phyloP scores from a whole-genome alignment of 352 stramenopile genomes.

The Globisporangium paddicum region DNA sequence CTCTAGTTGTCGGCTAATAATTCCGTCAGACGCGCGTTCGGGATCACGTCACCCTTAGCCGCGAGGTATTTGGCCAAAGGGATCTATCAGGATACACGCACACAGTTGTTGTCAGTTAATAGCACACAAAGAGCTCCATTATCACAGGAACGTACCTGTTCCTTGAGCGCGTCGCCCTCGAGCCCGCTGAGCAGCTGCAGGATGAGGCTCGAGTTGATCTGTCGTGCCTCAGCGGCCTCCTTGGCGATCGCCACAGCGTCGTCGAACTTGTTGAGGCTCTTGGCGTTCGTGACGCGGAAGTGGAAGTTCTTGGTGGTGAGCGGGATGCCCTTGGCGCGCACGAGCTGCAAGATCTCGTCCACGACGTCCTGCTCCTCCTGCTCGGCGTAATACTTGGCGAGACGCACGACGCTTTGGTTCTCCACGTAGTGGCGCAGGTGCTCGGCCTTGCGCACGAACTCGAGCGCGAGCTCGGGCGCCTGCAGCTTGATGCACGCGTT shows the following conservation, averaged over 20 bases:
- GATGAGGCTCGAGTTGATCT: constrained; percentile 82
- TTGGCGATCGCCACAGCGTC: constrained; percentile 59
- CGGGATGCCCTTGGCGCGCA: constrained; percentile 39
- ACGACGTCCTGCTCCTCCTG: constrained; percentile 51
- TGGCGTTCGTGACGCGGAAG: constrained; percentile 67
- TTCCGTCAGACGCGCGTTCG: constrained; percentile 46
- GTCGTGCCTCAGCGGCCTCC: constrained; percentile 46
- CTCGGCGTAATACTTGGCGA: constrained; percentile 60
- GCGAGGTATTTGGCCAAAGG: constrained; percentile 74
- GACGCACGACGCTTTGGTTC: constrained; percentile 71
- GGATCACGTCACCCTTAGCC: constrained; percentile 75
- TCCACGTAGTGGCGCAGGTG: constrained; percentile 75
- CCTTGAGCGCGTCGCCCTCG: constrained; percentile 51
- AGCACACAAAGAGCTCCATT: too few relatives aligned
- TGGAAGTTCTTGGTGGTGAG: constrained; percentile 69
- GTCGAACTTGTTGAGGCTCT: constrained; percentile 52
- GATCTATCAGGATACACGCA: constrained; percentile 27
- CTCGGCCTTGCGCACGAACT: constrained; percentile 63
- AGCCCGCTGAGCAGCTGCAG: constrained; percentile 60
- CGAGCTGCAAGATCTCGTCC: constrained; percentile 53
- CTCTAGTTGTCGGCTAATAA: constrained; percentile 45
- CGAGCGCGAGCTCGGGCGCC: constrained; percentile 53
- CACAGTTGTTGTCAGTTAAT: too few relatives aligned
- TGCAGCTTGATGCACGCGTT: constrained; percentile 56
- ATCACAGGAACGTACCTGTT: constrained; percentile 32